phyloP scores from a whole-genome alignment of 73 alveolate species.

The Halteria grandinella region DNA sequence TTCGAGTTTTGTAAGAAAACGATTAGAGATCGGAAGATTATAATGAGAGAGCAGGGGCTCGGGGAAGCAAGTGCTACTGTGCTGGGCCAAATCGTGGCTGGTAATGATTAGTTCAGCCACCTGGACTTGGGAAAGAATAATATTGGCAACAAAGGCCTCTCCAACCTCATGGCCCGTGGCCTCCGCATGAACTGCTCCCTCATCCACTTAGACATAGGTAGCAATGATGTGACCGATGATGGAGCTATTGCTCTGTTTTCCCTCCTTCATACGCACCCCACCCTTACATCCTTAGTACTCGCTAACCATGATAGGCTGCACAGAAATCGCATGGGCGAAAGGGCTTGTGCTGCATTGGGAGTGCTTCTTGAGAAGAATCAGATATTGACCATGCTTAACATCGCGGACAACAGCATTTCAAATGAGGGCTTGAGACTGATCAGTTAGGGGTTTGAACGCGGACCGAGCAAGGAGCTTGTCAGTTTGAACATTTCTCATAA shows the following conservation, averaged over 20 bases:
- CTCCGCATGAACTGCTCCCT: constrained; percentile 40
- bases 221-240: constrained; percentile 61
- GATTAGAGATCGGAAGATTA: constrained; percentile 32
- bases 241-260: constrained; percentile 57
- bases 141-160: constrained; percentile 56
- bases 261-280: constrained; percentile 3
- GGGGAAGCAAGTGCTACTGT: constrained; percentile 53
- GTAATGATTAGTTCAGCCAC: constrained; percentile 17
- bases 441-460: constrained; percentile 16
- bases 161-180: constrained; percentile 42
- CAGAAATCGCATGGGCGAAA: constrained; percentile 61
- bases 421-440: constrained; percentile 59
- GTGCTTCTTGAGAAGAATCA: constrained; percentile 16
- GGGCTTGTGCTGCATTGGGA: constrained; percentile 51
- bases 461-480: not conserved
- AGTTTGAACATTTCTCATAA: constrained; percentile 53
- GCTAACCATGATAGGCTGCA: constrained; percentile 68
- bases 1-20: constrained; percentile 52
- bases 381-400: constrained; percentile 46
- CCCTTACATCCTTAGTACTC: constrained; percentile 35
- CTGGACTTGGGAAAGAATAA: constrained; percentile 60
- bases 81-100: constrained; percentile 28
- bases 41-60: constrained; percentile 63
- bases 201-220: constrained; percentile 58
- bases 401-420: constrained; percentile 57